Base-by-base conservation (phyloP, 176 grass and related monocot genomes). In the Areca catechu region DNA sequence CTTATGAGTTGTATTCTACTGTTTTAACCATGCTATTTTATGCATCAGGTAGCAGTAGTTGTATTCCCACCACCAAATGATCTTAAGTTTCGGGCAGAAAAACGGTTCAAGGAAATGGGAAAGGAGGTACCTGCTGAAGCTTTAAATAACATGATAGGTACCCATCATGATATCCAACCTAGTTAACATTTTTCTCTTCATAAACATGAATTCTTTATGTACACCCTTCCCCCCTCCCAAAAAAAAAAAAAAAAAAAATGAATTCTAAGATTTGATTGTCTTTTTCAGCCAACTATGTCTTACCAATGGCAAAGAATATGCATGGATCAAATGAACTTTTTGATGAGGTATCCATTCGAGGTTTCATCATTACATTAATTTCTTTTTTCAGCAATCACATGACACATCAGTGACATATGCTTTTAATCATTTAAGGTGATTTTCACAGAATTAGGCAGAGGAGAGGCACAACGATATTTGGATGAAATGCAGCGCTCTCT, bases 91-190 rank as follows among this genome's bases (percentile, higher is more conserved):
- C 62, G 80, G 53, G 60, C 73, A 47, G 56, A 54, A 56, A 80
- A 71, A 34, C 56, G 61, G 24, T 84, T 74, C 24, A 58, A 55
- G 60, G 85, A 89, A 49, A 89, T 77, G 85, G 85, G 85, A 64
- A 84, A 89, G 53, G 80, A 84, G 15, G 66, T 84, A 51, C 85
- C 85, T 64, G 65, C 77, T 71, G 77, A 89, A 48, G 80, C 73
- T 22, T 34, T 89, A 77, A 72, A 84, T 49, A 66, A 84, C 58
- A 89, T 89, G 85, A 80, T 51, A 74, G 85, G 80, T 89, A 84
- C 51, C 15, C 54, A 21, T 22, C 43, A 60, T 20, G 23, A 53
- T 18, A 7, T 21, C 4, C 53, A 3, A 25, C 23, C 29, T 19
- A 19, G 6, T 17, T 30, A 43, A 16, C 16, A 1, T 48, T 48